Evolutionary conservation across 345 rosid species (phyloP), one percentile per base, ranked within the genome.

Genomic region (Rhodamnia rubescens): DNA sequence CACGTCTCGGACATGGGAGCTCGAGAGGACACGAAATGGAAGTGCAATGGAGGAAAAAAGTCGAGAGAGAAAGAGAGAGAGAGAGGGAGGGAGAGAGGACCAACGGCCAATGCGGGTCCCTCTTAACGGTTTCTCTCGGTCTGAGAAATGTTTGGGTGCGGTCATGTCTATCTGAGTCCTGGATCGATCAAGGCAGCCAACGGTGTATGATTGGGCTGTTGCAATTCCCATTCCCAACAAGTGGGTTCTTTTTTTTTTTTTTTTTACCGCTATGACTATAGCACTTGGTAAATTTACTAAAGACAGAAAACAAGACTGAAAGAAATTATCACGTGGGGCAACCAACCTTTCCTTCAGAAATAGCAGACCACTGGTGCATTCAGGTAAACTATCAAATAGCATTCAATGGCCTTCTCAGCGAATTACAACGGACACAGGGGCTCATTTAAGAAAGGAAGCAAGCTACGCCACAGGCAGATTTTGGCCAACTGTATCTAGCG

Each of bases 101-200:
- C 89, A 90, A 92, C 94, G 92, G 91, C 89, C 92, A 85, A 83
- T 87, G 92, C 92, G 94, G 93, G 94, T 27, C 88, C 91, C 90
- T n/a, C 80, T 64, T 91, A 91, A 89, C 86, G 83, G 91, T 86
- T 89, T 75, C 53, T 16, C 69, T 18, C 27, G 80, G 81, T 56
- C 56, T n/a, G 54, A 44, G 80, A 69, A 9, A 69, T 36, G 26
- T 36, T 69, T 40, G 47, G 47, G 26, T 36, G 80, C 47, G 47
- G 47, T 9, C 26, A 69, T 18, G 47, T 4, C 13, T 36, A 69
- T 10, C 80, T 18, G 24, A 22, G 7, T 32, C 40, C 40, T 5
- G 14, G 47, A 69, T 36, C 24, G 26, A 40, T 69, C 80, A 36
- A 8, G 80, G 80, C 47, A 69, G 13, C 80, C 6, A 36, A 36